Conservation (phyloP, 805 yeast species). For the Teunomyces barrocoloradensis region DNA sequence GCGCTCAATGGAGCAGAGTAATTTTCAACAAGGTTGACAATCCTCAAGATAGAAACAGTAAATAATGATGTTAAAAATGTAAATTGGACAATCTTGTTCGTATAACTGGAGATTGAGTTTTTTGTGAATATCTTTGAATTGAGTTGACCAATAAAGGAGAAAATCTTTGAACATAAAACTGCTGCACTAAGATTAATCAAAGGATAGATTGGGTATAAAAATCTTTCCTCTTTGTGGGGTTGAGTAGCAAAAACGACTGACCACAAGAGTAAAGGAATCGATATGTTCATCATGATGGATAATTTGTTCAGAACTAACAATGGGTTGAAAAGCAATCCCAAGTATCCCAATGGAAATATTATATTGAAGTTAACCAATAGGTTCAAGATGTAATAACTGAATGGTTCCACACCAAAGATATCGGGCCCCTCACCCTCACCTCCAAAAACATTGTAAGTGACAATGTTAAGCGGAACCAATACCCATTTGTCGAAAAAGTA, state of each 20-base stretch:
- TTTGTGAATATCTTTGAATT: slow-evolving; percentile 4
- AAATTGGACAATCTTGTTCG: slow-evolving; percentile 10
- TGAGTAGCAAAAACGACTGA: slow-evolving; percentile 60
- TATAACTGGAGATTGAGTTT: slow-evolving; percentile 3
- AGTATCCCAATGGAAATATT: slow-evolving; percentile 40
- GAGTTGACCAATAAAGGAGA: slow-evolving; percentile 7
- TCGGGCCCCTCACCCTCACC: slow-evolving; percentile 77
- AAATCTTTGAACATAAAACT: slow-evolving; percentile 30
- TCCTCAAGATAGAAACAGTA: slow-evolving; percentile 44
- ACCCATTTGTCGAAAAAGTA: slow-evolving; percentile 56
- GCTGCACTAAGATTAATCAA: slow-evolving; percentile 64
- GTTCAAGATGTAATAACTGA: slow-evolving; percentile 67
- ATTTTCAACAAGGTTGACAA: slow-evolving; percentile 57
- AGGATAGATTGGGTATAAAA: slow-evolving; percentile 82
- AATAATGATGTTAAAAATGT: slow-evolving; percentile 31
- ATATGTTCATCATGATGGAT: slow-evolving; percentile 11
- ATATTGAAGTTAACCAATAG: slow-evolving; percentile 72
- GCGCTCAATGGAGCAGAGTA: slow-evolving; percentile 66
- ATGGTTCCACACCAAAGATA: slow-evolving; percentile 85
- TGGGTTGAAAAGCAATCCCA: slow-evolving; percentile 34
- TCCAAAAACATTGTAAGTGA: slow-evolving; percentile 75
- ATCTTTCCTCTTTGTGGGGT: slow-evolving; percentile 93
- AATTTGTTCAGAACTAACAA: slow-evolving; percentile 7
- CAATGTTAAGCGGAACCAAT: slow-evolving; percentile 79
- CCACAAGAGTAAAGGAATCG: slow-evolving; percentile 65